Conservation (phyloP, 2,329 filamentous ascomycete genomes). For the Tolypocladium cylindrosporum region DNA sequence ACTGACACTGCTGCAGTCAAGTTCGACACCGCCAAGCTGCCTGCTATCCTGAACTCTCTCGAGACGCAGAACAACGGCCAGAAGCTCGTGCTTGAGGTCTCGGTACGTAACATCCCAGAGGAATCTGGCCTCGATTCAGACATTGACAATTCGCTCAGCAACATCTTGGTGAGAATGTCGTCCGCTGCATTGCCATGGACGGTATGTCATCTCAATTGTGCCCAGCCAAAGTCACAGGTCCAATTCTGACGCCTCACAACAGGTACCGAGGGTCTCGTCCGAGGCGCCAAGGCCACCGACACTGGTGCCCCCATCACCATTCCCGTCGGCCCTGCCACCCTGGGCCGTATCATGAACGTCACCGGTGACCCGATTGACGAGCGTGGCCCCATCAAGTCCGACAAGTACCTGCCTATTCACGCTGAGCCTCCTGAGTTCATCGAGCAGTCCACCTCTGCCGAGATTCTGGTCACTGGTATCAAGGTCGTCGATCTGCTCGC, state of each 20-base stretch:
- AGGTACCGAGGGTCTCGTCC: conserved; percentile 98
- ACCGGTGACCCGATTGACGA: conserved; percentile 99
- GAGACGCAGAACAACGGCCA: conserved; percentile 83
- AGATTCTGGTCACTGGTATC: conserved; percentile 98
- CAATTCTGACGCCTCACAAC: conserved; percentile 24
- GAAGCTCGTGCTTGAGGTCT: conserved; percentile 92
- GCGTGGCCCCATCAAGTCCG: conserved; percentile 93
- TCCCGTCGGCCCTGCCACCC: conserved; percentile 83
- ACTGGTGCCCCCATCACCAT: conserved; percentile 94
- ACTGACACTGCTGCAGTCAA: conserved; percentile 58
- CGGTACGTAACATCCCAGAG: conserved; percentile 49
- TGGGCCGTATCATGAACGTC: conserved; percentile 99
- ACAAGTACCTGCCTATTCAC: conserved; percentile 85
- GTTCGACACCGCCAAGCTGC: conserved; percentile 89
- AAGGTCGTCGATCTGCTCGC: conserved; percentile 99
- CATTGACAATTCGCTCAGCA: conserved; percentile 53
- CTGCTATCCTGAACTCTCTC: conserved; percentile 94
- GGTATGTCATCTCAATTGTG: conserved; percentile 48
- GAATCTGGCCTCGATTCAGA: neutral
- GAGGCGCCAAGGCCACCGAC: conserved; percentile 75
- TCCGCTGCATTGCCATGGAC: conserved; percentile 99
- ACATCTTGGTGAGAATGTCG: conserved; percentile 99
- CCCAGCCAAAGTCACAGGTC: neutral
- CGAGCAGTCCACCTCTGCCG: conserved; percentile 92
- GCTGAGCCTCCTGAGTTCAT: conserved; percentile 84